Evolutionary conservation across 2,329 filamentous ascomycete genomes (phyloP).

Genomic region (Trichoderma citrinoviride): DNA sequence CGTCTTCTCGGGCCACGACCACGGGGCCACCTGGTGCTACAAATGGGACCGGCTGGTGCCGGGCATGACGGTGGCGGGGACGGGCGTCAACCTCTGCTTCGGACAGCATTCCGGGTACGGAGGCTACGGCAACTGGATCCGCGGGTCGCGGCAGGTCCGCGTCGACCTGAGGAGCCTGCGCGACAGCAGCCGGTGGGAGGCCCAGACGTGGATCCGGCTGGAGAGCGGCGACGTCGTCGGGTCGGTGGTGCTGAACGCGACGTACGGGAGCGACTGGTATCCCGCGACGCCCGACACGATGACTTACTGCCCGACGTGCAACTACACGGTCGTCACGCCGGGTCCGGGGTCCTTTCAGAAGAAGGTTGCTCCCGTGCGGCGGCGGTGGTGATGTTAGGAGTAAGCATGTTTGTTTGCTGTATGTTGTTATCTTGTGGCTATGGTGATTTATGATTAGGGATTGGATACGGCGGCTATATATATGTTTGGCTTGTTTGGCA

Average conservation of each 20-base stretch:
- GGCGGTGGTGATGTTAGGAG: not conserved
- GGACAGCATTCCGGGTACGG: slow-evolving; percentile 68
- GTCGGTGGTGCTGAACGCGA: slow-evolving; percentile 55
- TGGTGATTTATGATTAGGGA: too few relatives aligned
- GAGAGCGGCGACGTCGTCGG: slow-evolving; percentile 54
- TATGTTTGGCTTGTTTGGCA: too few relatives aligned
- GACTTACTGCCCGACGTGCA: slow-evolving; percentile 31
- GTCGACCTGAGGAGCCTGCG: slow-evolving; percentile 44
- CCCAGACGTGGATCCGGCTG: slow-evolving; percentile 61
- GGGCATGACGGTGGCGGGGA: slow-evolving; percentile 39
- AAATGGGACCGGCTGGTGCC: slow-evolving; percentile 44
- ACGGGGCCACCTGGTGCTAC: slow-evolving; percentile 59
- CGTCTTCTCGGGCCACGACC: slow-evolving; percentile 65
- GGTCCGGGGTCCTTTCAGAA: slow-evolving; percentile 18
- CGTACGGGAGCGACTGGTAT: slow-evolving; percentile 57
- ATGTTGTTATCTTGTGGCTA: too few relatives aligned
- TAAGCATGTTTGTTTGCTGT: too few relatives aligned
- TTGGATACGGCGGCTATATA: too few relatives aligned
- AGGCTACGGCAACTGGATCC: slow-evolving; percentile 63
- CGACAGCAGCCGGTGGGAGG: slow-evolving; percentile 30
- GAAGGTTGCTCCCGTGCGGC: not conserved
- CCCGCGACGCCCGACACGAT: slow-evolving; percentile 41
- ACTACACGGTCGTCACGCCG: slow-evolving; percentile 22
- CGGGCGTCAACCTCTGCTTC: slow-evolving; percentile 53
- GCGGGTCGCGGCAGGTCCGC: slow-evolving; percentile 57